Conservation (phyloP, 192 early-diverging fungal species). For the Dimargaris cristalligena region DNA sequence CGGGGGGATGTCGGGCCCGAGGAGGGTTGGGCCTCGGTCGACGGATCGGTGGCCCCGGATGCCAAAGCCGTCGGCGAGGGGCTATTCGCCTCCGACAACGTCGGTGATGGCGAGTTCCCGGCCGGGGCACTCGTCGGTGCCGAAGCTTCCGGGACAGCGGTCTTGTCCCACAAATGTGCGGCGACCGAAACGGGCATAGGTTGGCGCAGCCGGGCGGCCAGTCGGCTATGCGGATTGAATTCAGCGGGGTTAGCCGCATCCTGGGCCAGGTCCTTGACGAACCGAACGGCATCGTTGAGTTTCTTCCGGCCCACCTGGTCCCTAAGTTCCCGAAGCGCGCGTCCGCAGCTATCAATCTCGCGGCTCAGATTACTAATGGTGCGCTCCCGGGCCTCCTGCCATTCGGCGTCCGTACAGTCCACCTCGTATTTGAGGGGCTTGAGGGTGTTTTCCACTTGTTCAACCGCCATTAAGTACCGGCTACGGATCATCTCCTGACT, state of each 20-base stretch:
- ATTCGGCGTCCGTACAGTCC: constrained; percentile 79
- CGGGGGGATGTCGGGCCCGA: no score
- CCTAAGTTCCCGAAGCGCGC: constrained; percentile 53
- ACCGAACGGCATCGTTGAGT: constrained; percentile 67
- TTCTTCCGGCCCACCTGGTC: constrained; percentile 56
- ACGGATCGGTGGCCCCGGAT: neutral
- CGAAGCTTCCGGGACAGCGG: neutral
- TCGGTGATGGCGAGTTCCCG: neutral
- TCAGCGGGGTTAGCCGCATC: constrained; percentile 28
- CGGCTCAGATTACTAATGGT: constrained; percentile 56
- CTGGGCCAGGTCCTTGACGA: constrained; percentile 52
- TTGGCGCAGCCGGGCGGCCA: constrained; percentile 18
- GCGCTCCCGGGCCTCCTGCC: constrained; percentile 76
- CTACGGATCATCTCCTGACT: constrained; percentile 68
- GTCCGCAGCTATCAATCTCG: constrained; percentile 60
- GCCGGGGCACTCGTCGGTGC: neutral
- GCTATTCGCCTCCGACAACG: neutral
- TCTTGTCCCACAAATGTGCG: constrained; percentile 3
- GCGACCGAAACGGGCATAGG: constrained; percentile 9
- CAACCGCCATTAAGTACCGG: constrained; percentile 78
- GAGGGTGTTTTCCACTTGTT: constrained; percentile 98
- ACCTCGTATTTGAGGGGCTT: constrained; percentile 98
- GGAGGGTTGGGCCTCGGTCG: no score
- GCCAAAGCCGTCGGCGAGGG: neutral
- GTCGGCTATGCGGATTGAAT: constrained; percentile 15